Conservation (phyloP, 805 yeast genomes). For the Yamadazyma kitorensis region DNA sequence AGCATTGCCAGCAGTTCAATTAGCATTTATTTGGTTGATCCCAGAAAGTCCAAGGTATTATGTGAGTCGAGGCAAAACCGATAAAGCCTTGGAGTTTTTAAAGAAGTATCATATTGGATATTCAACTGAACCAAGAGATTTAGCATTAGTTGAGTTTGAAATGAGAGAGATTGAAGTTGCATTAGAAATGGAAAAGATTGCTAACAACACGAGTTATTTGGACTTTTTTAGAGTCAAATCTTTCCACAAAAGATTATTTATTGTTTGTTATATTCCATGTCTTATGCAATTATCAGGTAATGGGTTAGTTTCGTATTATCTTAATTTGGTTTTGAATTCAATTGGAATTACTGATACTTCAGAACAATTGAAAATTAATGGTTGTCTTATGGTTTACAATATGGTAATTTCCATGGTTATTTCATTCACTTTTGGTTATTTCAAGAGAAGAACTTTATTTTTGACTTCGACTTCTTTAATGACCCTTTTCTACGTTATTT, state of each 20-base stretch:
- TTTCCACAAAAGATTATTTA: constrained; percentile 12
- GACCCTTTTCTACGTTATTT: constrained; percentile 17
- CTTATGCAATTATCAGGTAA: constrained; percentile 40
- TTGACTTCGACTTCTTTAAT: constrained; percentile 19
- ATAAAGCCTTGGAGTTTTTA: constrained; percentile 39
- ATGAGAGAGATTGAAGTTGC: constrained; percentile 11
- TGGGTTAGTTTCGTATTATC: constrained; percentile 48
- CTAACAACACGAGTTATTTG: constrained; percentile 7
- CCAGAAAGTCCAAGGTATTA: constrained; percentile 51
- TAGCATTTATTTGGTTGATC: constrained; percentile 29
- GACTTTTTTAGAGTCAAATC: constrained; percentile 11
- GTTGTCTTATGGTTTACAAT: constrained; percentile 46
- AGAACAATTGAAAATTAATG: constrained; percentile 47
- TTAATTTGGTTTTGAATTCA: constrained; percentile 45
- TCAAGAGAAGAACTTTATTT: constrained; percentile 26
- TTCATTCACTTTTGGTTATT: constrained; percentile 14
- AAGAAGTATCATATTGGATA: constrained; percentile 38
- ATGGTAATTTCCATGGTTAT: constrained; percentile 23
- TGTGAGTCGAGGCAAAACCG: constrained; percentile 33
- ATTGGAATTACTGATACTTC: constrained; percentile 48
- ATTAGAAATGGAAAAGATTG: constrained; percentile 11
- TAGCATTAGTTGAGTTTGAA: constrained; percentile 11
- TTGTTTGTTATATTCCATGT: constrained; percentile 5
- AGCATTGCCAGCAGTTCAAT: constrained; percentile 42
- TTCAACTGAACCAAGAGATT: constrained; percentile 29